Evolutionary conservation across 345 rosid genomes (phyloP).

Genomic region (Angophora floribunda): DNA sequence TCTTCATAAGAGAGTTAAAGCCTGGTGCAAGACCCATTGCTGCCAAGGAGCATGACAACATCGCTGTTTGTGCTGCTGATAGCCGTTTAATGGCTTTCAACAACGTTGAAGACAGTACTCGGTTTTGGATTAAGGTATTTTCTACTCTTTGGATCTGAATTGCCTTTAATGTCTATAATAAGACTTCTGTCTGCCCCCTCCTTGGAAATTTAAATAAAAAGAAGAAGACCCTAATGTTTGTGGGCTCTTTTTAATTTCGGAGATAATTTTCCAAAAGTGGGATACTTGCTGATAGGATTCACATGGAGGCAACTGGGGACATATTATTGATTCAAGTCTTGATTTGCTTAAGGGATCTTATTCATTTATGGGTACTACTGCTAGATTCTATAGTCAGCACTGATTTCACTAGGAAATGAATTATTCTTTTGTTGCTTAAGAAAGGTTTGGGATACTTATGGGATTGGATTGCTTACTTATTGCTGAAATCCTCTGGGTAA

Average conservation of each 20-base stretch:
- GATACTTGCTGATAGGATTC: not conserved
- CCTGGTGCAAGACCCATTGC: slow-evolving; percentile 78
- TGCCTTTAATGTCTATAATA: not conserved
- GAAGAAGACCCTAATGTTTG: not conserved
- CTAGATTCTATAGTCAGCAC: not conserved
- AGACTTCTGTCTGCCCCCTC: not conserved
- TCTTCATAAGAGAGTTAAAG: slow-evolving; percentile 80
- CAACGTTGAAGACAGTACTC: slow-evolving; percentile 45
- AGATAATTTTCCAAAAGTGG: not conserved
- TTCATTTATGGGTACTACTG: not conserved
- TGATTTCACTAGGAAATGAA: not conserved
- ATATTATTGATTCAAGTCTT: not conserved
- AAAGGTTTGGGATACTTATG: not conserved
- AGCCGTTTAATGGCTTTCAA: slow-evolving; percentile 82
- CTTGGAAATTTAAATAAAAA: too few relatives aligned
- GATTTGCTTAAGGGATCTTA: not conserved
- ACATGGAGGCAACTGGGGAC: not conserved
- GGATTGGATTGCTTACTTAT: not conserved
- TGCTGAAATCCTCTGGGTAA: not conserved
- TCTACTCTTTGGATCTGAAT: not conserved
- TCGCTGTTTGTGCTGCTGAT: slow-evolving; percentile 81
- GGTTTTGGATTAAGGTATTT: slow-evolving; percentile 91
- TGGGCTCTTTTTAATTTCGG: not conserved
- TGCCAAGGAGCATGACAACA: slow-evolving; percentile 29
- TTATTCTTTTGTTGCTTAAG: not conserved